Conservation (phyloP, 306 rosid genomes). For the Cucurbita moschata region DNA sequence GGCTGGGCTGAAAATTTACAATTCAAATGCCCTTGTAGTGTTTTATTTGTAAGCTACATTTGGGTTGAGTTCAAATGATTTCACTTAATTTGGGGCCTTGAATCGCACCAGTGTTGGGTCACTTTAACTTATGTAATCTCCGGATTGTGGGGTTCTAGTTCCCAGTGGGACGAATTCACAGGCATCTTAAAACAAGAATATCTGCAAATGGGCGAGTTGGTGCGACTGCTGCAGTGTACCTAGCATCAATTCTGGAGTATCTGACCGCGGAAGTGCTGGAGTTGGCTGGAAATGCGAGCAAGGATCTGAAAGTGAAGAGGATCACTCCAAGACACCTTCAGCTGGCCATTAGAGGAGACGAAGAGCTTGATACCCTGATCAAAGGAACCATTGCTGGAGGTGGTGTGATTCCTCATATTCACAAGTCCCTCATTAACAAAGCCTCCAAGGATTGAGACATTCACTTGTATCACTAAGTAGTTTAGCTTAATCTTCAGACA, state of each 20-base stretch:
- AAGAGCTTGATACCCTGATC: constrained; percentile 87
- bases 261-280: constrained; percentile 94
- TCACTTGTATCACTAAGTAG: neutral
- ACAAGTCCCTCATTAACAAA: constrained; percentile 95
- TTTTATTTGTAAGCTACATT: neutral
- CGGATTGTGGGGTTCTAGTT: constrained; percentile 27
- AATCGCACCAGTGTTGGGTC: neutral
- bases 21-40: neutral
- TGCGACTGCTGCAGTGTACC: constrained; percentile 87
- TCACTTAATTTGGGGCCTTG: neutral
- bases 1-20: neutral
- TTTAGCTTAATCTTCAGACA: neutral
- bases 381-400: constrained; percentile 99
- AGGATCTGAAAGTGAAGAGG: constrained; percentile 93
- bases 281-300: constrained; percentile 90
- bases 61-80: neutral
- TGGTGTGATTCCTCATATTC: constrained; percentile 94
- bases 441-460: constrained; percentile 52
- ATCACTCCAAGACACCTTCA: constrained; percentile 96
- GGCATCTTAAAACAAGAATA: constrained; percentile 68
- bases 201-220: constrained; percentile 92
- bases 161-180: constrained; percentile 90
- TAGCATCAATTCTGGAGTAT: constrained; percentile 91
- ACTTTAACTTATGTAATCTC: neutral
- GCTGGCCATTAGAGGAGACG: constrained; percentile 92